Conservation (phyloP, 495 filamentous ascomycete species). For the Wilcoxina mikolae region DNA sequence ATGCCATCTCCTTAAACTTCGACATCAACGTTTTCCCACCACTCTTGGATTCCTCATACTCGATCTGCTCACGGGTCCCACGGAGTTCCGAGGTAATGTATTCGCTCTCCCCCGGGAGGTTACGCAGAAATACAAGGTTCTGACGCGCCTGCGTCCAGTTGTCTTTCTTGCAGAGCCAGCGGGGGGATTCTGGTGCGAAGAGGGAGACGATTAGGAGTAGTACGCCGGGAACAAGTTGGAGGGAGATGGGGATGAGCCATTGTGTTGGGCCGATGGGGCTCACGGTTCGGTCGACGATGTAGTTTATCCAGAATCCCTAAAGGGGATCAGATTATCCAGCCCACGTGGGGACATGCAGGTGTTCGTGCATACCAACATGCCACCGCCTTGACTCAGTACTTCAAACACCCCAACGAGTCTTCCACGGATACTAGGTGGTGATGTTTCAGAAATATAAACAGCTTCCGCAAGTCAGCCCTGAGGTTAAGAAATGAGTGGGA, state of each 20-base stretch:
- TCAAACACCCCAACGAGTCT: constrained; percentile 30
- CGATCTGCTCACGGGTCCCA: constrained; percentile 27
- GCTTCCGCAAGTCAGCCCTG: constrained; percentile 15
- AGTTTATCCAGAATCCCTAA: constrained; percentile 40
- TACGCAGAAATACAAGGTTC: constrained; percentile 33
- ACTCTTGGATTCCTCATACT: constrained; percentile 11
- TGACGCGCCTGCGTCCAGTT: constrained; percentile 37
- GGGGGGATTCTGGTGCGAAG: constrained; percentile 43
- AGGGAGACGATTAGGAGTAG: constrained; percentile 37
- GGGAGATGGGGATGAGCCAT: constrained; percentile 44
- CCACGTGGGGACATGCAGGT: constrained; percentile 1
- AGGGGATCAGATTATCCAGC: background rate
- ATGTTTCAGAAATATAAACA: constrained; percentile 34
- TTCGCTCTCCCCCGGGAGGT: constrained; percentile 24
- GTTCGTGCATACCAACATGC: too few species aligned
- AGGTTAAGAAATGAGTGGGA: too few species aligned
- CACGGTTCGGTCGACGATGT: constrained; percentile 36
- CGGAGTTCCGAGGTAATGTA: constrained; percentile 29
- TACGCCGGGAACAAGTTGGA: constrained; percentile 42
- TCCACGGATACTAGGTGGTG: constrained; percentile 33
- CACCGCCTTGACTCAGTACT: constrained; percentile 23
- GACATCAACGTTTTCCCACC: constrained; percentile 8
- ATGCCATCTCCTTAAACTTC: constrained; percentile 19
- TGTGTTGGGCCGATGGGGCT: constrained; percentile 32
- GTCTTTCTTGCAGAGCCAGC: constrained; percentile 43